Base-by-base conservation (phyloP, 805 yeast species). In the Alloascoidea hylecoeti region DNA sequence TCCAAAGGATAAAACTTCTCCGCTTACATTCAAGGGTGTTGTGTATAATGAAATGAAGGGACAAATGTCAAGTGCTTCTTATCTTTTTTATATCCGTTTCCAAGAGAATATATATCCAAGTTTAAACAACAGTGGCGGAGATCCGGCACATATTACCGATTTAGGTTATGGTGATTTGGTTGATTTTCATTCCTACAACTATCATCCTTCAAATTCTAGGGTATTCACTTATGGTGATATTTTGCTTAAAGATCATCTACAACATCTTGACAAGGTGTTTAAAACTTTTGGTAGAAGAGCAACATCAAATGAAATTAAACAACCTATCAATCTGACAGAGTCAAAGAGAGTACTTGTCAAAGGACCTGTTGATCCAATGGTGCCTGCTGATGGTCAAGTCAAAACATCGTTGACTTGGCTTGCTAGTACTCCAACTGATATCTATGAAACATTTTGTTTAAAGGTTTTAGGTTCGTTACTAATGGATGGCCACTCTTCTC, bases 21-120 rank as follows among this genome's bases (percentile, higher is more conserved):
- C 84, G 1, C 52, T 92, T 33, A 64, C 63, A 3, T 84, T 85
- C 57, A 92, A 92, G 57, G 98, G 98, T 35, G 98, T 92, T 23
- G 98, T 92, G 2, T 92, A 82, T 55, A 92, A 92, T 53, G 98
- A 92, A 60, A 92, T 92, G 98, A 92, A 92, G 58, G 98, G 98
- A 5, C 96, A 89, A 57, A 73, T 84, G 52, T 81, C 95, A 0
- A 89, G 85, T 55, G 72, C 95, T 0, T 73, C 88, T 2, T 92
- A 92, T 56, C 70, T 78, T 44, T 86, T 69, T 53, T 89, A 88
- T 73, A 83, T 78, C 50, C 73, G 77, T 44, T 89, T 78, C 62
- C 85, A 82, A 51, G 82, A 84, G 56, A 61, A 82, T 4, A 69
- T 92, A 9, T 92, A 85, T 49, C 92, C 95, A 2, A 71, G 88